Base-by-base conservation (phyloP, 116 monocot species). In the Posidonia oceanica region DNA sequence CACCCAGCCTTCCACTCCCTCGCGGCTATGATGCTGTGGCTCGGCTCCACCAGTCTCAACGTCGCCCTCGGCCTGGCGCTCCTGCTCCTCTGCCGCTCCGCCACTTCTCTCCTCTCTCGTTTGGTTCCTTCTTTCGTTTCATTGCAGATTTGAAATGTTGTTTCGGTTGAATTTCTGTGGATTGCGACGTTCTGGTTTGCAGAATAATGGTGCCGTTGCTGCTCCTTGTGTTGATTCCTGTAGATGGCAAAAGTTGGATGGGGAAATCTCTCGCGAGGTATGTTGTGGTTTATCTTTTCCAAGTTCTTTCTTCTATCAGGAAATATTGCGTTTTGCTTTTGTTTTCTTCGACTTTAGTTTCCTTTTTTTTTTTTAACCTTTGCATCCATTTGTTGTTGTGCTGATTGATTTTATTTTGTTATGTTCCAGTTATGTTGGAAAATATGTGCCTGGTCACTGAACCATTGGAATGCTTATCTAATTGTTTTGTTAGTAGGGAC, bases 391-490 rank as follows among this genome's bases (percentile, higher is more conserved):
- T 29, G 29, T 29, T 29, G 29, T 29, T 29, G 29, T 29, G 29
- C 29, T 29, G 29, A 29, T 29, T 29, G 29, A 29, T 29, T 29
- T 29, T 29, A 29, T 29, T 29, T 29, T 29, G 29, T 53, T 59
- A 13, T 59, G 36, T 64, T 52, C 36, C 65, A 73, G 74, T 3
- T 58, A 66, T 44, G 39, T 74, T 7, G 74, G 74, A 40, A 66
- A 42, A 40, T 74, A 74, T 48, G 66, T 55, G 14, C 74, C 74
- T 2, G 74, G 74, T 11, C 57, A 74, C 39, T 74, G 62, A 18
- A 62, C 62, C 36, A 52, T 61, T 29, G 29, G 29, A 29, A 29
- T 29, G 29, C 1, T 29, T 29, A 29, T 29, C 29, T 29, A 29
- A 29, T 29, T 29, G 29, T 29, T 29, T 29, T 29, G 29, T 29